A percentile compares a stretch with the other conserved stretches of the same genome.
Evolutionary conservation across 2,329 filamentous ascomycete species (phyloP).

Genomic region (Colletotrichum noveboracense): DNA sequence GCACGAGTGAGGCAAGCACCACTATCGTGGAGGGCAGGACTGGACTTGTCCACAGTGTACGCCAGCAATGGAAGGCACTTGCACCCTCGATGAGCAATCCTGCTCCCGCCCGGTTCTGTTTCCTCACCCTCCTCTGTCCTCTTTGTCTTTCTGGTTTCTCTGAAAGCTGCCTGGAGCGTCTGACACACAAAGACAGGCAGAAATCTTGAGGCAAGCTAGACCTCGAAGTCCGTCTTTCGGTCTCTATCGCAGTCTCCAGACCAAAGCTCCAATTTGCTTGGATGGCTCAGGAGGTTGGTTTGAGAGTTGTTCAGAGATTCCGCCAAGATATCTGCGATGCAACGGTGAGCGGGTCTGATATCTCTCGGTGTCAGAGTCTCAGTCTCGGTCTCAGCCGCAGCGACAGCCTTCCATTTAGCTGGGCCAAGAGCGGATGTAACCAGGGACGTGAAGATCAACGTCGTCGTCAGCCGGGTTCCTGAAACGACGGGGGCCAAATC

Average conservation of each 20-base stretch:
- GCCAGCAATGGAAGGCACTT: not conserved
- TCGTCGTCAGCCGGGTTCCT: not conserved
- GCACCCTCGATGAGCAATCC: not conserved
- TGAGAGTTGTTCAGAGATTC: not conserved
- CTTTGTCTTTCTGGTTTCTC: not conserved
- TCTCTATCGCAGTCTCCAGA: not conserved
- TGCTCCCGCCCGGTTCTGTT: not conserved
- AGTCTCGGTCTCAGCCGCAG: constrained; percentile 14
- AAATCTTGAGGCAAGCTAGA: not conserved
- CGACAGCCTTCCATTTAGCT: not conserved
- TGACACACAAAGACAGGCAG: not conserved
- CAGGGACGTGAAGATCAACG: constrained; percentile 7
- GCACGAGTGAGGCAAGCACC: not conserved
- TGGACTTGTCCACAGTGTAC: not conserved
- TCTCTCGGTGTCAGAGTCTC: not conserved
- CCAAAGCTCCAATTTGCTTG: not conserved
- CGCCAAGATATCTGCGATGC: constrained; percentile 12
- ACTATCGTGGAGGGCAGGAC: not conserved
- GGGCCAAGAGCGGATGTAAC: constrained; percentile 7
- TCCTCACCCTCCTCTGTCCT: not conserved
- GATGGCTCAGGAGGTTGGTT: not conserved
- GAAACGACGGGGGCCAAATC: not conserved
- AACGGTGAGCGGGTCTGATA: not conserved
- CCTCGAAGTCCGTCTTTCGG: not conserved
- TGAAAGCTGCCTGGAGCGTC: not conserved